phyloP scores from a whole-genome alignment of 2,329 filamentous ascomycete species.

The Myriosclerotinia curreyana region DNA sequence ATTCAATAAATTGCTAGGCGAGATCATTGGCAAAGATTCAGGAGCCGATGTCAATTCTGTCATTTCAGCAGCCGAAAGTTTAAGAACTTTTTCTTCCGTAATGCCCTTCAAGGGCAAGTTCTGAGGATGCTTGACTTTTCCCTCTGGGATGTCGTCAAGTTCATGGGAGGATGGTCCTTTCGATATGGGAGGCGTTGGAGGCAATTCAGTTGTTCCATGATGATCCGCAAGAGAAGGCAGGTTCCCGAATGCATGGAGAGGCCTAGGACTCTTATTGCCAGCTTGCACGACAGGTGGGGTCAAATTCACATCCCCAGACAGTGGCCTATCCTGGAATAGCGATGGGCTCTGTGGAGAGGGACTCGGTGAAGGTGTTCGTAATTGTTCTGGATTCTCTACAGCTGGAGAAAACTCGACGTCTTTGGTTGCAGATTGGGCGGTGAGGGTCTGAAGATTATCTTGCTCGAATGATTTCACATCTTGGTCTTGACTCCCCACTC shows the following conservation, averaged over 20 bases:
- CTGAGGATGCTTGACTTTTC: conserved; percentile 30
- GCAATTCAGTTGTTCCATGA: not conserved
- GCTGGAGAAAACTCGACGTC: not conserved
- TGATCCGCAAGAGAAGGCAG: not conserved
- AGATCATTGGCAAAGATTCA: conserved; percentile 56
- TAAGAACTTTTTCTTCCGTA: conserved; percentile 45
- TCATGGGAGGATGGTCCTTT: conserved; percentile 31
- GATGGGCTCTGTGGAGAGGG: not conserved
- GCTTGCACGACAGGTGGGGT: conserved; percentile 21
- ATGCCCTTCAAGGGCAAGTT: conserved; percentile 30
- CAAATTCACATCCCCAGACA: not conserved
- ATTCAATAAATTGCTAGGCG: conserved; percentile 39
- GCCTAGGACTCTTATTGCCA: conserved; percentile 24
- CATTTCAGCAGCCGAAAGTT: conserved; percentile 57
- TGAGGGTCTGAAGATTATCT: not conserved
- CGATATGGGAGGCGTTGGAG: conserved; percentile 29
- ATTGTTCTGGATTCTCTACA: not conserved
- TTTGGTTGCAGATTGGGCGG: not conserved
- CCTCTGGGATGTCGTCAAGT: conserved; percentile 36
- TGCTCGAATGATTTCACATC: conserved; percentile 12
- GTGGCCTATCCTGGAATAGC: not conserved
- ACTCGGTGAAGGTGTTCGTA: conserved; percentile 4
- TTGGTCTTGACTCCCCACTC: not conserved
- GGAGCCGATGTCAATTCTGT: conserved; percentile 55
- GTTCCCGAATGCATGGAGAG: conserved; percentile 16